Percentiles rank a stretch among this genome's conserved stretches.
Evolutionary conservation across 805 yeast genomes (phyloP).

Genomic region (Peterozyma xylosa): DNA sequence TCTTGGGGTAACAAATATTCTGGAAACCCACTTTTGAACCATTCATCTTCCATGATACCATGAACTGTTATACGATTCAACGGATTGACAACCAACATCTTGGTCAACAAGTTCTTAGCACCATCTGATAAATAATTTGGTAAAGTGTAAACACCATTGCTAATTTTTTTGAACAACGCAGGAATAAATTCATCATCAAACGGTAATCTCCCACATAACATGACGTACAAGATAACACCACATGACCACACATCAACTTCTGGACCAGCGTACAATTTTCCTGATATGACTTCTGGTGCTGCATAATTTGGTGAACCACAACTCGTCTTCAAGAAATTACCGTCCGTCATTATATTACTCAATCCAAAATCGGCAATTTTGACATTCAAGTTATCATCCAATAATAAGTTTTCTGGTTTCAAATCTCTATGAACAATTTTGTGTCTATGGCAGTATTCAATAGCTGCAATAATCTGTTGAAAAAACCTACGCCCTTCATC

Average conservation of each 20-base stretch:
- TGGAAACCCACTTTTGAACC: slow-evolving; percentile 81
- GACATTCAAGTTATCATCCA: slow-evolving; percentile 86
- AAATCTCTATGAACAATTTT: slow-evolving; percentile 95
- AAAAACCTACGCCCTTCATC: slow-evolving; percentile 87
- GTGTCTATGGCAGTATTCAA: slow-evolving; percentile 92
- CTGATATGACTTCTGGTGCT: slow-evolving; percentile 94
- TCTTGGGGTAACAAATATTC: slow-evolving; percentile 68
- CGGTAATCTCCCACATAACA: slow-evolving; percentile 93
- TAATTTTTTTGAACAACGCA: slow-evolving; percentile 83
- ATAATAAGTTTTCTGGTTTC: slow-evolving; percentile 86
- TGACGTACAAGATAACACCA: slow-evolving; percentile 90
- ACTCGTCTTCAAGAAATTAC: slow-evolving; percentile 87
- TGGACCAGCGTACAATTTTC: slow-evolving; percentile 94
- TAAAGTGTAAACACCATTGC: slow-evolving; percentile 85
- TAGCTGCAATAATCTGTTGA: slow-evolving; percentile 95
- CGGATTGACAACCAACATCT: slow-evolving; percentile 93
- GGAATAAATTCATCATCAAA: slow-evolving; percentile 97
- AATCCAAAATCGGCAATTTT: slow-evolving; percentile 96
- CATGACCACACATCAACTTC: slow-evolving; percentile 98
- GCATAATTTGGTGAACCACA: slow-evolving; percentile 98
- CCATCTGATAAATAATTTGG: slow-evolving; percentile 85
- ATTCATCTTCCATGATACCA: slow-evolving; percentile 88
- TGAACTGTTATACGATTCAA: slow-evolving; percentile 87
- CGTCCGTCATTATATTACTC: slow-evolving; percentile 95
- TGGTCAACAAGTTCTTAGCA: slow-evolving; percentile 72